Percentiles rank a stretch among this genome's conserved stretches.
These are phyloP conservation scores for Chloris gayana DNA, from an alignment of 176 grass and related monocot genomes.

Conservation along the genomic window DNA sequence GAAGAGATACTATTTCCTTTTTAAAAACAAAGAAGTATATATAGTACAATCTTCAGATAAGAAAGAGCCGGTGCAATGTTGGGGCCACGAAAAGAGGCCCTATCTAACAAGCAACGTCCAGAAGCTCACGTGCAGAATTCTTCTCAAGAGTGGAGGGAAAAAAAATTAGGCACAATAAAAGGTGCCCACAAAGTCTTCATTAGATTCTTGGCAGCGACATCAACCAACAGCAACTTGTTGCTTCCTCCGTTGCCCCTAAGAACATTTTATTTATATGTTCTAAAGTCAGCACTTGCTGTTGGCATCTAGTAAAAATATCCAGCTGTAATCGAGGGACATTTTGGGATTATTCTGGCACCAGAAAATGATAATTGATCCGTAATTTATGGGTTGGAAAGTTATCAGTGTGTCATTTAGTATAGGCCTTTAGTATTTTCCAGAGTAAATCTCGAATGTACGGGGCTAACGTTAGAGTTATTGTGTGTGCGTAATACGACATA, in stretches of 20 bases:
- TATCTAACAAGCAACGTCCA: constrained; percentile 33
- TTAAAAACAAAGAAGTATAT: background rate
- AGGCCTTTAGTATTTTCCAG: too few species aligned
- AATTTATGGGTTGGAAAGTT: background rate
- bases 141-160: background rate
- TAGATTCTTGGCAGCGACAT: constrained; percentile 38
- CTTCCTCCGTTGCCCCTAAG: background rate
- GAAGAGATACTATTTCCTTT: background rate
- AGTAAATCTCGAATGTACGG: background rate
- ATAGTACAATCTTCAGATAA: constrained; percentile 19
- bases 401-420: background rate
- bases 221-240: constrained; percentile 24
- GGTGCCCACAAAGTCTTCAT: constrained; percentile 34
- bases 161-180: background rate
- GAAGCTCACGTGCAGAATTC: constrained; percentile 56
- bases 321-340: background rate
- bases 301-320: constrained; percentile 29
- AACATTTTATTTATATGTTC: background rate
- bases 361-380: background rate
- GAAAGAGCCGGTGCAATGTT: background rate
- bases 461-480: background rate
- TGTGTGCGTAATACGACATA: background rate
- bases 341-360: background rate
- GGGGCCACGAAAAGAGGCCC: constrained; percentile 14
- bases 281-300: constrained; percentile 22